Conservation (phyloP, 1,139 yeast species). For the Tardiomyces blankii region DNA sequence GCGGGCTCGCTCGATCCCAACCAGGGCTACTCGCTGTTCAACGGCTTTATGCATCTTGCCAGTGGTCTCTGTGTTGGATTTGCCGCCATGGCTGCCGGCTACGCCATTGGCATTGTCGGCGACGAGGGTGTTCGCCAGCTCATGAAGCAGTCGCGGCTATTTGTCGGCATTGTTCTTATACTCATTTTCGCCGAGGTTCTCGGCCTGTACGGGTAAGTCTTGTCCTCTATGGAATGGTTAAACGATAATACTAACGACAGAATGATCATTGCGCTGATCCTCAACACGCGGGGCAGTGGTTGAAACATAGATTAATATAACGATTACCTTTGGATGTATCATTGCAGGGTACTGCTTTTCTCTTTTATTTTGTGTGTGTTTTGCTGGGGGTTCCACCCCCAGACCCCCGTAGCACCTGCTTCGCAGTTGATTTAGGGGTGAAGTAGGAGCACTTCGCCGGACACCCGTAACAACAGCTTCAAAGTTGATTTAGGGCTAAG, state of each 20-base stretch:
- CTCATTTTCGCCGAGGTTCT: constrained; percentile 96
- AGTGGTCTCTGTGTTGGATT: constrained; percentile 95
- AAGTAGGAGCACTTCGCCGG: no score
- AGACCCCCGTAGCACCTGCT: no score
- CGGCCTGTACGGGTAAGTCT: constrained; percentile 70
- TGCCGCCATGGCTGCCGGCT: constrained; percentile 95
- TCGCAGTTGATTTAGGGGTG: no score
- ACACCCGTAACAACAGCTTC: no score
- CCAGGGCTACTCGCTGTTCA: constrained; percentile 71
- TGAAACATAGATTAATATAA: constrained; percentile 9
- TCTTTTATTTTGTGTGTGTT: no score
- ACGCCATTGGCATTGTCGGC: constrained; percentile 97
- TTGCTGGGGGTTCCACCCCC: no score
- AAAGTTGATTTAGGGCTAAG: no score
- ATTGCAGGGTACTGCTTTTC: no score
- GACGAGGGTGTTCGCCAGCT: constrained; percentile 97
- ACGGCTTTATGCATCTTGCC: constrained; percentile 94
- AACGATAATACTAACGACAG: constrained; percentile 27
- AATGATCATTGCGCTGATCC: constrained; percentile 75
- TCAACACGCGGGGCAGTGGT: constrained; percentile 80
- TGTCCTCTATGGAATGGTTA: constrained; percentile 83
- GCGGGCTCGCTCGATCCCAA: constrained; percentile 84
- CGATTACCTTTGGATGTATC: not conserved
- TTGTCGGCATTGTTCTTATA: constrained; percentile 77
- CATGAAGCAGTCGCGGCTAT: constrained; percentile 93